phyloP scores from a whole-genome alignment of 2,329 filamentous ascomycete species.

The Calcarisporium arbuscula region DNA sequence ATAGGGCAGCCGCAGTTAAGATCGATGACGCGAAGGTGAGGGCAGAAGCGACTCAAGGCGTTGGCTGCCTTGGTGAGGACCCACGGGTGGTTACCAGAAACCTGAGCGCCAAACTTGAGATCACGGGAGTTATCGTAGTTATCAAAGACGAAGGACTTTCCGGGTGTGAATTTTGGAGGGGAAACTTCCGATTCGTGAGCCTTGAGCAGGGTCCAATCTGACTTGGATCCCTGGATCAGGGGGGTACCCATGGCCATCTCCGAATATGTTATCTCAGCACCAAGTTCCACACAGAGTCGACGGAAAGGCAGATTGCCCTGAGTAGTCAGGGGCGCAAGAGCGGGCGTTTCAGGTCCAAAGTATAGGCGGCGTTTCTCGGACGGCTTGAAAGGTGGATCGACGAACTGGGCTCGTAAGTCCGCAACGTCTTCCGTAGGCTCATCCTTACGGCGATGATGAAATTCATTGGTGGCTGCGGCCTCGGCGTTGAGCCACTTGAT shows the following conservation, averaged over 20 bases:
- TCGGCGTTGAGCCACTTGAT: conserved; percentile 71
- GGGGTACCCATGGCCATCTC: conserved; percentile 96
- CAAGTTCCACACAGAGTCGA: conserved; percentile 79
- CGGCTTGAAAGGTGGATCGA: conserved; percentile 80
- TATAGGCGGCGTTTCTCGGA: conserved; percentile 93
- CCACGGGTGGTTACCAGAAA: conserved; percentile 89
- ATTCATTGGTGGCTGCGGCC: conserved; percentile 29
- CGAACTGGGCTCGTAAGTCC: conserved; percentile 72
- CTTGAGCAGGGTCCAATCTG: conserved; percentile 93
- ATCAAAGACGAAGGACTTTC: conserved; percentile 49
- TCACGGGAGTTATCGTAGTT: conserved; percentile 80
- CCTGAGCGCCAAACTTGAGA: conserved; percentile 84
- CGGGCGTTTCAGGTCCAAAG: conserved; percentile 88
- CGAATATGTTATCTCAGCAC: conserved; percentile 90
- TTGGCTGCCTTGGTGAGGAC: conserved; percentile 84
- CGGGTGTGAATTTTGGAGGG: conserved; percentile 61
- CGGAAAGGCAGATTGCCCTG: conserved; percentile 96
- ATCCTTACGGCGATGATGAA: conserved; percentile 35
- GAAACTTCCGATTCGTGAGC: conserved; percentile 77
- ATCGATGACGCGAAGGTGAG: conserved; percentile 83
- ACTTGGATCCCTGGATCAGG: conserved; percentile 79
- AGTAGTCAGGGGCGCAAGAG: conserved; percentile 90
- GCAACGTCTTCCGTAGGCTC: conserved; percentile 41
- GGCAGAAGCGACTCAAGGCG: conserved; percentile 67
- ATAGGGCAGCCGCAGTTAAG: conserved; percentile 97